Evolutionary conservation across 202 grass and related monocot species (phyloP).

Genomic region (Tripidium arundinaceum): DNA sequence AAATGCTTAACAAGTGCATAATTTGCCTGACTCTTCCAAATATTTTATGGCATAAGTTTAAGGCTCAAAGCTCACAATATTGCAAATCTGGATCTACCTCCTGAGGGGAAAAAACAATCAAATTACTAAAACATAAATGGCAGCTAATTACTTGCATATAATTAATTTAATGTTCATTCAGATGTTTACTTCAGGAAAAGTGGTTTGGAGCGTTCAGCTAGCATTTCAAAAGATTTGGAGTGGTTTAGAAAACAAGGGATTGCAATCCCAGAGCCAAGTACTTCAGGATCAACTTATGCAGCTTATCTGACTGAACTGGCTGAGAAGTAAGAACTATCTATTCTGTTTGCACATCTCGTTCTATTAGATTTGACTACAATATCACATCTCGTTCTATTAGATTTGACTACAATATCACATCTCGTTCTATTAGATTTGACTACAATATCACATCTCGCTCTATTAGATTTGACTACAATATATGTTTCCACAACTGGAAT

Average conservation of each 20-base stretch:
- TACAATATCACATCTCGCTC: no score
- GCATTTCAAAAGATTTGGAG: no score
- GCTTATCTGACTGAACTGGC: background rate
- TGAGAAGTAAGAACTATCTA: background rate
- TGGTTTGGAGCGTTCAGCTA: no score
- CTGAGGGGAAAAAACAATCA: background rate
- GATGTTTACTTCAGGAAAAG: no score
- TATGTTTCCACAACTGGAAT: background rate
- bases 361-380: background rate
- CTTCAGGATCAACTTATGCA: no score
- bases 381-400: no score
- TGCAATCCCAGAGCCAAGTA: no score
- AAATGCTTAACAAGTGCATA: background rate
- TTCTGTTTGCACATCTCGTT: background rate
- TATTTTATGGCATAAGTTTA: background rate
- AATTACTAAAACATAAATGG: background rate
- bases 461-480: no score
- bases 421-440: background rate
- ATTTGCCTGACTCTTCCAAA: background rate
- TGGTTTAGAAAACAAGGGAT: no score
- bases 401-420: no score
- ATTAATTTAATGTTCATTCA: no score
- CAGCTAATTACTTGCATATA: no score
- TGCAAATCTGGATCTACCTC: background rate
- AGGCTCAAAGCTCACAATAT: background rate